Base-by-base conservation (phyloP, 192 early-diverging fungal species). In the Thoreauomyces humboldtii region DNA sequence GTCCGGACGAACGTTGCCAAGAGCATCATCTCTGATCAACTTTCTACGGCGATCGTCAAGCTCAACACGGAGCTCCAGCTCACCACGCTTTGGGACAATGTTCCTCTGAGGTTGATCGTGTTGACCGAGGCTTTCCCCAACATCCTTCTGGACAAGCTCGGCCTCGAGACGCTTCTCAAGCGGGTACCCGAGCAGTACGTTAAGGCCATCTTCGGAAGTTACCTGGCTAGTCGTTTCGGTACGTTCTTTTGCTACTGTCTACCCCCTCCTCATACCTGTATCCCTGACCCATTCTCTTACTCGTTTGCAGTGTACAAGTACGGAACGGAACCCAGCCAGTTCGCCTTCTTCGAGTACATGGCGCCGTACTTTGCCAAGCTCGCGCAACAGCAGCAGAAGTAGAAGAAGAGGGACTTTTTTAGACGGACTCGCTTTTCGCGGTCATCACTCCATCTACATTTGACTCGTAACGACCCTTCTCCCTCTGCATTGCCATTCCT, bases 311-410 rank as follows among this genome's bases (percentile, higher is more conserved):
- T 98, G 37, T 98, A 96, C 84, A 89, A 90, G 76, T 97, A 95
- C 65, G 96, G 96, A 31, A 88, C 89, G 33, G 80, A 89, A 59
- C 96, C 96, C 51, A 86, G 86, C 61, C 94, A 97, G 79, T 97
- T 98, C 81, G 91, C 94, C 53, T 98, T 98, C 86, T 98, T 98
- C 77, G 81, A 96, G 83, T 98, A 89, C 74, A 92, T 98, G 91
- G 78, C 82, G 11, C 84, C 82, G 17, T 87, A 81, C 70, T 87
- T 87, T 54, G 72, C 74, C 57, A 86, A 82, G 61, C 66, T 76
- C 3, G 14, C 17, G 6, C 38, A 43, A 5, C 17, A 33, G 29
- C 56, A 58, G 56, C 38, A 58, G 56, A 61, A 57, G 38, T 34
- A 57, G 34, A 34, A 11, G 9, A 24, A 54, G 7, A n/a, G 9